Percentiles rank a stretch among this genome's conserved stretches.
These are phyloP conservation scores for Metarhizium guizhouense DNA, from an alignment of 2,329 filamentous ascomycete genomes.

Conservation along the genomic window DNA sequence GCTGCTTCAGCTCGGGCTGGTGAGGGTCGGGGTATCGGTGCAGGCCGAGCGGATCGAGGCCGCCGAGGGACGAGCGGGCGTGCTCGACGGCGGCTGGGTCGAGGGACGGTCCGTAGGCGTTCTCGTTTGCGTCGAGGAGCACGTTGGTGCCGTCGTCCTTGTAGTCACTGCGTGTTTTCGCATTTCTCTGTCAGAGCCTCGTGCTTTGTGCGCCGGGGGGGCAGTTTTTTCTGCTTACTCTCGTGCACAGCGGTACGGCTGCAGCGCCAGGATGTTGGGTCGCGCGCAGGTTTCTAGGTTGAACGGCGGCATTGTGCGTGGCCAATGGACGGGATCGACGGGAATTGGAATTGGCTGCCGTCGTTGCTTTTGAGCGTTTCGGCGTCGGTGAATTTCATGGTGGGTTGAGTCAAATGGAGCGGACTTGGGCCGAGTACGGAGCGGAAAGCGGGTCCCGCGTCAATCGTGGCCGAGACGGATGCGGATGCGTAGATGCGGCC, in stretches of 20 bases:
- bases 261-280: constrained; percentile 65
- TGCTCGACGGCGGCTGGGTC: constrained; percentile 37
- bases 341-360: neutral
- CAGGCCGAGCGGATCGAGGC: constrained; percentile 67
- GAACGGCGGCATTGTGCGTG: constrained; percentile 49
- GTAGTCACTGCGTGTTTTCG: constrained; percentile 63
- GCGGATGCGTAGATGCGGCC: too few relatives aligned
- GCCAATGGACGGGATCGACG: too few relatives aligned
- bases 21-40: constrained; percentile 97
- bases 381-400: neutral
- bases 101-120: constrained; percentile 83
- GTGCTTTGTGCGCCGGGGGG: neutral
- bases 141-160: constrained; percentile 96
- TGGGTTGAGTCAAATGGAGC: neutral
- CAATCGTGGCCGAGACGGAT: too few relatives aligned
- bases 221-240: constrained; percentile 48
- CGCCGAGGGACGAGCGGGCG: constrained; percentile 24
- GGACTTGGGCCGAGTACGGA: neutral
- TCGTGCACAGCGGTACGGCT: constrained; percentile 74
- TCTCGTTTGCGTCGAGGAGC: constrained; percentile 96
- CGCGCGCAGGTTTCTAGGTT: constrained; percentile 66
- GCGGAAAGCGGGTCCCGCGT: neutral
- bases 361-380: neutral
- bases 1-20: constrained; percentile 77
- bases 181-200: neutral